Conservation (phyloP, 257 asterid species). For the Penstemon eatonii region DNA sequence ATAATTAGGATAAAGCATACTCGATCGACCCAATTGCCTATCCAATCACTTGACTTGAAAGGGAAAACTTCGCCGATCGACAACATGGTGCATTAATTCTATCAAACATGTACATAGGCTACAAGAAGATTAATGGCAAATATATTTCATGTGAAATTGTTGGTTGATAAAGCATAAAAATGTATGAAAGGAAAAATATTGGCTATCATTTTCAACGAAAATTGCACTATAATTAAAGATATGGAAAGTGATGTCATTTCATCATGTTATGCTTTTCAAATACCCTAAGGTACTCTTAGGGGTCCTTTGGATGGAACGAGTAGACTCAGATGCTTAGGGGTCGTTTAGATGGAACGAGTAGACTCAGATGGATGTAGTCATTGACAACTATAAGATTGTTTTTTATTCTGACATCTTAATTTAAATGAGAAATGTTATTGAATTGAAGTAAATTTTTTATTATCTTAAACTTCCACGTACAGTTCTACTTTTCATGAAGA, state of each 20-base stretch:
- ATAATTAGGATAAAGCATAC: too few relatives aligned
- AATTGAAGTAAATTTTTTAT: too few relatives aligned
- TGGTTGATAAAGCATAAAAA: not conserved
- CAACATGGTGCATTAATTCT: not conserved
- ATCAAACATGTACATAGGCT: not conserved
- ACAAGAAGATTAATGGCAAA: not conserved
- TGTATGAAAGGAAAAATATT: not conserved
- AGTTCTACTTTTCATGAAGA: too few relatives aligned
- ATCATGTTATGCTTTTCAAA: not conserved
- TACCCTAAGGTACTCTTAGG: not conserved
- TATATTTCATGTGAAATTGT: slow-evolving; percentile 8
- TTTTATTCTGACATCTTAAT: too few relatives aligned
- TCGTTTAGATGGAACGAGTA: too few relatives aligned
- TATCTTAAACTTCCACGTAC: too few relatives aligned
- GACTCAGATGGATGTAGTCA: too few relatives aligned
- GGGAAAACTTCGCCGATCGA: not conserved
- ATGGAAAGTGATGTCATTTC: slow-evolving; percentile 1
- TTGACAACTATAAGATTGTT: too few relatives aligned
- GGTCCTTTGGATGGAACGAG: too few relatives aligned
- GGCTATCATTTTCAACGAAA: slow-evolving; percentile 6
- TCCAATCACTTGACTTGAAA: not conserved
- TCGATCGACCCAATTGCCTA: too few relatives aligned
- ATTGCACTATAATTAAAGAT: not conserved
- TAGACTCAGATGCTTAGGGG: too few relatives aligned
- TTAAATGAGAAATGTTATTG: too few relatives aligned